Evolutionary conservation across 176 grass and related monocot species (phyloP).

Genomic region (Zea mays): Zm-B73-REFERENCE-NAM-5.0 NC_050096.1:32051001-32051500

Average conservation of each 20-base stretch:
- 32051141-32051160: background rate
- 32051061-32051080: background rate
- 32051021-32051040: too few relatives aligned
- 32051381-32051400: slow-evolving; percentile 65
- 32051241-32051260: slow-evolving; percentile 56
- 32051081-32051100: background rate
- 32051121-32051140: background rate
- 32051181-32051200: background rate
- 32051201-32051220: background rate
- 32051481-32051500: background rate
- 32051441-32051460: background rate
- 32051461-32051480: slow-evolving; percentile 12
- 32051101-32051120: background rate
- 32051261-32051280: slow-evolving; percentile 64
- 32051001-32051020: too few relatives aligned
- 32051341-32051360: slow-evolving; percentile 72
- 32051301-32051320: slow-evolving; percentile 85
- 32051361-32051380: slow-evolving; percentile 72
- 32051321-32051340: slow-evolving; percentile 97
- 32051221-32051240: background rate
- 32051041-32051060: too few relatives aligned
- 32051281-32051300: slow-evolving; percentile 84
- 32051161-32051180: background rate
- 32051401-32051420: slow-evolving; percentile 59
- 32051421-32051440: slow-evolving; percentile 29